These are phyloP conservation scores for Ramaria rubella DNA, from an alignment of 768 basidiomycete species.

Conservation along the genomic window DNA sequence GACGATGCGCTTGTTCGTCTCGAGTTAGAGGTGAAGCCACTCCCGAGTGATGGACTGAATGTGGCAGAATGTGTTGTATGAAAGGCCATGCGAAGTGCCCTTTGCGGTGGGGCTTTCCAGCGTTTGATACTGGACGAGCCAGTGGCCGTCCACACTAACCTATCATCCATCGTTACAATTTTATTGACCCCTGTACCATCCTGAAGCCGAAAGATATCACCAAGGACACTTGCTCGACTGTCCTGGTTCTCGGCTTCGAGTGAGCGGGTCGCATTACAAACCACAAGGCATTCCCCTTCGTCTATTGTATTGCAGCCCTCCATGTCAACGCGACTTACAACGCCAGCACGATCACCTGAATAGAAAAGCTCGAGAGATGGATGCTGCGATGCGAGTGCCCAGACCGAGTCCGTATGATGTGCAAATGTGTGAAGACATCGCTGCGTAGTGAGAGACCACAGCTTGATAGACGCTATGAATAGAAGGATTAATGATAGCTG, in stretches of 20 bases:
- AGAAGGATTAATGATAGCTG: slow-evolving; percentile 14
- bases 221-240: not conserved
- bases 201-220: slow-evolving; percentile 26
- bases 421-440: slow-evolving; percentile 94
- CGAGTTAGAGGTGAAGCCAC: not conserved
- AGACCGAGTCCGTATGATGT: slow-evolving; percentile 90
- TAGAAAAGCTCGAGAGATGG: slow-evolving; percentile 85
- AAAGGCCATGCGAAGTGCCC: slow-evolving; percentile 26
- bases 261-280: slow-evolving; percentile 42
- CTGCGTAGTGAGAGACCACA: slow-evolving; percentile 89
- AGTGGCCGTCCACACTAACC: slow-evolving; percentile 84
- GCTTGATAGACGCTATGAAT: slow-evolving; percentile 67
- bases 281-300: slow-evolving; percentile 82
- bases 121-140: slow-evolving; percentile 74
- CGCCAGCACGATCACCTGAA: slow-evolving; percentile 89
- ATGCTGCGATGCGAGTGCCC: slow-evolving; percentile 86
- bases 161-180: slow-evolving; percentile 77
- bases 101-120: slow-evolving; percentile 64
- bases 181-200: slow-evolving; percentile 67
- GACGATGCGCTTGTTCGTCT: slow-evolving; percentile 7
- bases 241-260: slow-evolving; percentile 10
- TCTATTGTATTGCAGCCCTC: slow-evolving; percentile 73
- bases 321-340: slow-evolving; percentile 86
- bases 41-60: not conserved
- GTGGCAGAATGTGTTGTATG: not conserved